These are phyloP conservation scores for Russula vinacea DNA, from an alignment of 768 basidiomycete species.

Conservation along the genomic window DNA sequence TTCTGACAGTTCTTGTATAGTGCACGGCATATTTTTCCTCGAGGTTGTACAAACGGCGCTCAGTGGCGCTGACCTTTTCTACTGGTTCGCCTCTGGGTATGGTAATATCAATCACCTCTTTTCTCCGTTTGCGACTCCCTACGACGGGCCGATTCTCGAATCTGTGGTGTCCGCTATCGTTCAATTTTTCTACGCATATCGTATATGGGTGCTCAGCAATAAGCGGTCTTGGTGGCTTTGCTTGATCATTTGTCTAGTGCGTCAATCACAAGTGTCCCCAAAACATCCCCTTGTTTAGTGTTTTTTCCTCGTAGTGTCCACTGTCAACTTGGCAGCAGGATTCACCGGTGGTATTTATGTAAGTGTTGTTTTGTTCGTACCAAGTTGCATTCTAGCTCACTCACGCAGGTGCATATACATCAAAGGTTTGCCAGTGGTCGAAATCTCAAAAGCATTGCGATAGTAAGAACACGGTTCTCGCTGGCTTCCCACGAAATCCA, in stretches of 20 bases:
- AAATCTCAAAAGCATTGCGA: background rate
- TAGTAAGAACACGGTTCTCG: background rate
- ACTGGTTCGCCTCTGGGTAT: conserved; percentile 35
- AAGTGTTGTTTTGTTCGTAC: background rate
- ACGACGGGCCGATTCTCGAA: conserved; percentile 17
- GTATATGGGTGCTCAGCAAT: conserved; percentile 9
- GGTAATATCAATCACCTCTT: conserved; percentile 33
- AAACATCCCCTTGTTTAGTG: too few relatives aligned
- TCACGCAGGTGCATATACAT: background rate
- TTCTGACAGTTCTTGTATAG: conserved; percentile 22
- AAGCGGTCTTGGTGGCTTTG: background rate
- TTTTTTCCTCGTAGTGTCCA: conserved; percentile 1
- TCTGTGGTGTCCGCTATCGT: conserved; percentile 8
- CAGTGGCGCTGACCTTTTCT: conserved; percentile 33
- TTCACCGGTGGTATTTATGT: conserved; percentile 7
- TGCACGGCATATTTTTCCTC: conserved; percentile 30
- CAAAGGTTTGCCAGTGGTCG: background rate
- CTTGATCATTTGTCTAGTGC: conserved; percentile 9
- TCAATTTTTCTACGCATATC: conserved; percentile 11
- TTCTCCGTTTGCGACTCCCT: conserved; percentile 27
- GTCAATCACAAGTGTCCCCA: background rate
- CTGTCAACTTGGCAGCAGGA: background rate
- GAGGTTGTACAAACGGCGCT: conserved; percentile 33
- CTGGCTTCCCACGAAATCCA: too few relatives aligned
- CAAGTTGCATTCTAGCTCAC: background rate